Evolutionary conservation across 2,329 filamentous ascomycete genomes (phyloP).

Genomic region (Colletotrichum graminicola): DNA sequence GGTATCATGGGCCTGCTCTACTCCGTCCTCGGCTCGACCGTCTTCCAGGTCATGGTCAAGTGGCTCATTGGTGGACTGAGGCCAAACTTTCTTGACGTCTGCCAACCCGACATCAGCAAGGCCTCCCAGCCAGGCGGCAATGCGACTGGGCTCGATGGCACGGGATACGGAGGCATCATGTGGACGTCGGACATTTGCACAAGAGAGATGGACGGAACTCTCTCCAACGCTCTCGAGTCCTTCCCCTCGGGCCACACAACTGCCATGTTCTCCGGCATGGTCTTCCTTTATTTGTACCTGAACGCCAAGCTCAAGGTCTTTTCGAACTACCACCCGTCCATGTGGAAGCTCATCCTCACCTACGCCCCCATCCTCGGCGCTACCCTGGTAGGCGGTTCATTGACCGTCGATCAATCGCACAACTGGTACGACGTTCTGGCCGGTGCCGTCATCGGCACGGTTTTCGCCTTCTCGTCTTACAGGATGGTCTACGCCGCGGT

Average conservation of each 20-base stretch:
- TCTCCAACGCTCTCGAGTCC: conserved; percentile 77
- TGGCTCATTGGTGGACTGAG: conserved; percentile 79
- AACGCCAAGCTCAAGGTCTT: conserved; percentile 85
- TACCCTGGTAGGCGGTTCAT: conserved; percentile 73
- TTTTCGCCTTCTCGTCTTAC: conserved; percentile 74
- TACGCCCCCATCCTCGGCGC: conserved; percentile 77
- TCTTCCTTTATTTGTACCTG: conserved; percentile 79
- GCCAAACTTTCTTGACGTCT: conserved; percentile 79
- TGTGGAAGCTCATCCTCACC: conserved; percentile 78
- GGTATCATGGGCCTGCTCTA: conserved; percentile 77
- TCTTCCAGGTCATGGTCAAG: conserved; percentile 83
- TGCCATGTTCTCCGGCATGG: conserved; percentile 78
- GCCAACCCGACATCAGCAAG: conserved; percentile 68
- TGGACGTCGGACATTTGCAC: conserved; percentile 79
- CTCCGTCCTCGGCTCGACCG: conserved; percentile 74
- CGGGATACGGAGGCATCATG: conserved; percentile 72
- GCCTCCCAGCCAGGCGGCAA: conserved; percentile 57
- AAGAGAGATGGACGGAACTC: conserved; percentile 71
- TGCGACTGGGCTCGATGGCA: conserved; percentile 57
- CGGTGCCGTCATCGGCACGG: conserved; percentile 73
- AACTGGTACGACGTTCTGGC: conserved; percentile 80
- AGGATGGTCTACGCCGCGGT: conserved; percentile 76
- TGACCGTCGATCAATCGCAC: conserved; percentile 81
- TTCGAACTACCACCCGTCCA: conserved; percentile 77
- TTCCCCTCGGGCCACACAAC: conserved; percentile 82